Conservation (phyloP, 768 basidiomycete species). For the Agaricus subrufescens region DNA sequence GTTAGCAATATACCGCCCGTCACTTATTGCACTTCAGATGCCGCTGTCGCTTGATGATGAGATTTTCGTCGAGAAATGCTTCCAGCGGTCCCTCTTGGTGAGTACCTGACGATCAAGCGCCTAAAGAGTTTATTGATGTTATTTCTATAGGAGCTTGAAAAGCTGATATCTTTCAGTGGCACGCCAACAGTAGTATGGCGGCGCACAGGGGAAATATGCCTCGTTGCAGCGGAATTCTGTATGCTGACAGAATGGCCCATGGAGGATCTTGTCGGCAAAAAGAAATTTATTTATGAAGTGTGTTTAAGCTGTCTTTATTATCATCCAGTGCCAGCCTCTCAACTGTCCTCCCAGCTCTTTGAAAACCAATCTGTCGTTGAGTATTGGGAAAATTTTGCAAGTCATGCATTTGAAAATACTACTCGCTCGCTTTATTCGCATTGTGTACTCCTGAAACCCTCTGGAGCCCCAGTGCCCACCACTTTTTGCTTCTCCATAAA, state of each 20-base stretch:
- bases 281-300: conserved; percentile 68
- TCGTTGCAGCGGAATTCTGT: conserved; percentile 95
- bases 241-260: conserved; percentile 89
- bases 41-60: conserved; percentile 95
- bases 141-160: conserved; percentile 78
- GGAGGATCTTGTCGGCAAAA: conserved; percentile 66
- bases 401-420: conserved; percentile 96
- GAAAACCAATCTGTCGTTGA: conserved; percentile 94
- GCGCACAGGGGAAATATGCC: conserved; percentile 94
- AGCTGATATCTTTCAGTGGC: conserved; percentile 93
- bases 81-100: conserved; percentile 89
- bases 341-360: conserved; percentile 56
- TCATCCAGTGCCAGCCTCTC: not conserved
- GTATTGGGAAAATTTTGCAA: conserved; percentile 95
- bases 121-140: conserved; percentile 3
- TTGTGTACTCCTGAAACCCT: conserved; percentile 83
- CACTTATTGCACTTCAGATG: conserved; percentile 97
- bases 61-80: conserved; percentile 92
- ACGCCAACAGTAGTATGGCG: conserved; percentile 98
- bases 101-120: conserved; percentile 9
- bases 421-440: conserved; percentile 94
- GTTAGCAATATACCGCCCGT: conserved; percentile 93
- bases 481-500: conserved; percentile 97
- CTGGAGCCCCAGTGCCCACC: conserved; percentile 79
- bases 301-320: conserved; percentile 9